Evolutionary conservation across 352 stramenopile species (phyloP).

Genomic region (Pythium chondricola): DNA sequence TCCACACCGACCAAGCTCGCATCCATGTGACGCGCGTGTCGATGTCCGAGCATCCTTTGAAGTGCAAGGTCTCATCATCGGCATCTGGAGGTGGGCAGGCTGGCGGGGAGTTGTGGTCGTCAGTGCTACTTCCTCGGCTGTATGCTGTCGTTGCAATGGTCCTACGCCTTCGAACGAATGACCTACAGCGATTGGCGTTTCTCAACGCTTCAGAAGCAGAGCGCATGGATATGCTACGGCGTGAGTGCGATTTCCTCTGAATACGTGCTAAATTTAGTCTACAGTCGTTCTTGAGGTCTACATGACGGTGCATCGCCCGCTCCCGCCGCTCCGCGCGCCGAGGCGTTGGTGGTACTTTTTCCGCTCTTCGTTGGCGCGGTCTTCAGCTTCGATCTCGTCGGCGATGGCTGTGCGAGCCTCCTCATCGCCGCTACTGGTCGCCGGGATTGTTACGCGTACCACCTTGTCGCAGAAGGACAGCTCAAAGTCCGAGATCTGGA

Average conservation of each 20-base stretch:
- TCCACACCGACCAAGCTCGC: conserved; percentile 32
- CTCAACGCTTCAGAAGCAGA: conserved; percentile 46
- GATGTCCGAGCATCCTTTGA: conserved; percentile 34
- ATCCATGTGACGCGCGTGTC: conserved; percentile 56
- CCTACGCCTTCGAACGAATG: conserved; percentile 39
- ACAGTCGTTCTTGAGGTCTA: conserved; percentile 7
- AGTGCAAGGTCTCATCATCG: not conserved
- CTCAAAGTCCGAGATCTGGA: conserved; percentile 74
- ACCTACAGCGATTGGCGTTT: conserved; percentile 49
- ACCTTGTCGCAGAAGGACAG: conserved; percentile 76
- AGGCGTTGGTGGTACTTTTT: conserved; percentile 17
- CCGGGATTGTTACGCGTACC: conserved; percentile 44
- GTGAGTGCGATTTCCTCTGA: conserved; percentile 57
- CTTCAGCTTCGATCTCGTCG: conserved; percentile 75
- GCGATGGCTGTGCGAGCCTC: conserved; percentile 61
- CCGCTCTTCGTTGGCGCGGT: conserved; percentile 40
- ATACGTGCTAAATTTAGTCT: not conserved
- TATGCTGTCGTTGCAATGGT: conserved; percentile 45
- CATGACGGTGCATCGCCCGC: conserved; percentile 23
- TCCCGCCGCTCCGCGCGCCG: not conserved
- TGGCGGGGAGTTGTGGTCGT: conserved; percentile 40
- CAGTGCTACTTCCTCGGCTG: conserved; percentile 55
- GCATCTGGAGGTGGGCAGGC: not conserved
- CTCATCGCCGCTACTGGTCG: conserved; percentile 15
- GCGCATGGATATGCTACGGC: conserved; percentile 35